phyloP scores from a whole-genome alignment of 495 filamentous ascomycete species.

The Achaetomiella virescens region DNA sequence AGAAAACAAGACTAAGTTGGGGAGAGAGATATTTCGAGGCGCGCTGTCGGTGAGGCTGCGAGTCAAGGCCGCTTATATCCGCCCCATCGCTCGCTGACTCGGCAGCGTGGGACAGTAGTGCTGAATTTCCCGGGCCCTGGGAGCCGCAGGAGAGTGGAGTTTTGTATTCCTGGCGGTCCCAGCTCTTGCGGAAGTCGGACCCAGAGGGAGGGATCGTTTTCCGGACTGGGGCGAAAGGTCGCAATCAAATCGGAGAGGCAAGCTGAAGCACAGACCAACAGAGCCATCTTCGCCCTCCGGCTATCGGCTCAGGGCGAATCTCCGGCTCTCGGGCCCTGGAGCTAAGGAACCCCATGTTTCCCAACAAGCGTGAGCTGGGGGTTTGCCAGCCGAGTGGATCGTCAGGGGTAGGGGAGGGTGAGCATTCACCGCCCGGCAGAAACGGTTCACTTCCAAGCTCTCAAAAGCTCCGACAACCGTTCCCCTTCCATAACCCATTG shows the following conservation, averaged over 20 bases:
- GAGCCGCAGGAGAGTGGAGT: constrained; percentile 1
- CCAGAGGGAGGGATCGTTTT: neutral
- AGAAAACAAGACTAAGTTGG: neutral
- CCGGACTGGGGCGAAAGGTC: neutral
- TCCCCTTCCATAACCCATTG: neutral
- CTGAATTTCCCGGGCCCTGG: constrained; percentile 3
- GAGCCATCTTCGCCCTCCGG: neutral
- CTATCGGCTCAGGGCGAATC: neutral
- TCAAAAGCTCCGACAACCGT: too few species aligned
- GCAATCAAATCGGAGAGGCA: neutral
- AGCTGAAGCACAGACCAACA: neutral
- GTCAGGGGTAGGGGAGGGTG: neutral
- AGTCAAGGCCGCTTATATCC: constrained; percentile 19
- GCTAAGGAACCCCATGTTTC: neutral
- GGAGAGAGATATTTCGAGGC: neutral
- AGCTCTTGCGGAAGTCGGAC: constrained; percentile 2
- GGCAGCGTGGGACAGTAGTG: neutral
- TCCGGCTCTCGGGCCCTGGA: constrained; percentile 1
- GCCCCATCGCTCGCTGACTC: constrained; percentile 9
- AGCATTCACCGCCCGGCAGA: constrained; percentile 15
- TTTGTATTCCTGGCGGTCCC: neutral
- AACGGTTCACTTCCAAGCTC: neutral
- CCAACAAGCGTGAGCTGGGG: neutral
- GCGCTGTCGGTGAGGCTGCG: neutral
- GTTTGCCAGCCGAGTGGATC: neutral